Conservation (phyloP, 345 rosid genomes). For the Eucalyptus viminalis region DNA sequence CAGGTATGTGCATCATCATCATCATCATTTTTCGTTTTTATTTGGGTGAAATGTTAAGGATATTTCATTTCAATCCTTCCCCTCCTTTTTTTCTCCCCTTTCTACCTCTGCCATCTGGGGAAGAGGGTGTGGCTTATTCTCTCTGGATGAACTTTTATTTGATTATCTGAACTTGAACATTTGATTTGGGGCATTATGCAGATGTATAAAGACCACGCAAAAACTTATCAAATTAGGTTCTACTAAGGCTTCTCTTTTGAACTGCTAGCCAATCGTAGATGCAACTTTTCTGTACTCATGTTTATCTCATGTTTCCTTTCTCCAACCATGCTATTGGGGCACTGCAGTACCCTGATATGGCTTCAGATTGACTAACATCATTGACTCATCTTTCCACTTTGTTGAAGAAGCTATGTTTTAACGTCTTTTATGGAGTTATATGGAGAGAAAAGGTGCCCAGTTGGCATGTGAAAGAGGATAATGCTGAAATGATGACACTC, state of each 20-base stretch:
- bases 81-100: background rate
- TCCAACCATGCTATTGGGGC: background rate
- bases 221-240: background rate
- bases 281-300: background rate
- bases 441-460: background rate
- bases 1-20: constrained; percentile 23
- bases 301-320: background rate
- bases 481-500: background rate
- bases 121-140: background rate
- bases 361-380: background rate
- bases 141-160: background rate
- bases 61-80: background rate
- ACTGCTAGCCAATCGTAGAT: background rate
- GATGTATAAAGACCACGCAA: background rate
- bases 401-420: background rate
- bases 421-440: background rate
- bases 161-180: background rate
- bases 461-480: background rate
- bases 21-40: background rate
- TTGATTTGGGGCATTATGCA: background rate
- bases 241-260: background rate
- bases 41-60: background rate
- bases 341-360: background rate
- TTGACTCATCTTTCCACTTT: background rate
- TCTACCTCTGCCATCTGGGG: background rate